Base-by-base conservation (phyloP, 1,284 basidiomycete species). In the Neotropicomus parvogracilis region DNA sequence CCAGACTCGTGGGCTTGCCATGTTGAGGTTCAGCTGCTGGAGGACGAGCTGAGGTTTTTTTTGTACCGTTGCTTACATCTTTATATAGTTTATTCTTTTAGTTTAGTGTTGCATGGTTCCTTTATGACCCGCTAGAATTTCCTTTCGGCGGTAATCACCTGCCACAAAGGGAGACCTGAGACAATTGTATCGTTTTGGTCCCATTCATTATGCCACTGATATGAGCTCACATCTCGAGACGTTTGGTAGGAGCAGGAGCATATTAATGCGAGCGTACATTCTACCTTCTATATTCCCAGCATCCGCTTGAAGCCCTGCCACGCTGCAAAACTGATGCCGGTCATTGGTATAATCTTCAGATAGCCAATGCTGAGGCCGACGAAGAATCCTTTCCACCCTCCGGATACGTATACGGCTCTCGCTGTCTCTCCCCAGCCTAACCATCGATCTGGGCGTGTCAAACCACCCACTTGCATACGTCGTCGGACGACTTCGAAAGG, bases 281-380 rank as follows among this genome's bases (percentile, higher is more conserved):
- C 50, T 46, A 52, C 32, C 35, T 40, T 50, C 52, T 69, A 70
- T 39, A 83, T 71, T 50, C 74, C 75, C 44, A 90, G 65, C 32
- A 82, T 44, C 40, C 78, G 69, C 69, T 88, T 89, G 59, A 79
- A 77, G 51, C 78, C 75, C 66, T 89, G 84, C 88, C 88, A 91
- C 21, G 82, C 82, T 27, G 83, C 74, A 60, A 81, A 91, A 64
- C 83, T 87, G 46, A 90, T 82, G 47, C 88, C 87, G 12, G 90
- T 97, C 94, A 98, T 97, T 12, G 95, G 95, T 44, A 98, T 79
- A n/a, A 97, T 86, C 74, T 99, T 98, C 49, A 98, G 63, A 69
- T 93, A 97, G 0, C 97, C 97, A 56, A 99, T 92, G 49, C 84
- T 84, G 55, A 99, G 70, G 0, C 97, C 97, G 14, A 97, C 85